Evolutionary conservation across 2,329 filamentous ascomycete species (phyloP).

Genomic region (Chalaropsis ovoidea): DNA sequence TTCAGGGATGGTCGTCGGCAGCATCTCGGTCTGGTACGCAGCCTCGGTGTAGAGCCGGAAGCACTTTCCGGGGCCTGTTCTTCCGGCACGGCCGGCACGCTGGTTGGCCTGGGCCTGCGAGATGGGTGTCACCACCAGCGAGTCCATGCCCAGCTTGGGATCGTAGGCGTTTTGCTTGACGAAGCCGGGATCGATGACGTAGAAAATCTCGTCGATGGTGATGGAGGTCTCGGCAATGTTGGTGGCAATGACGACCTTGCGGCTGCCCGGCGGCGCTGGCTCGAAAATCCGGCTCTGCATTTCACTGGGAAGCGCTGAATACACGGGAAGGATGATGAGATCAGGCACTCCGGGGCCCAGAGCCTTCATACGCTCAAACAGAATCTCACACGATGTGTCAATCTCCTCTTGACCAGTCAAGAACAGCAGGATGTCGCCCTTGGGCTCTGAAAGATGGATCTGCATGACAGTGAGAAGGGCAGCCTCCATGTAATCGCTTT

Average conservation of each 20-base stretch:
- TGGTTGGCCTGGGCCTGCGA: constrained; percentile 96
- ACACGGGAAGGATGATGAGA: constrained; percentile 88
- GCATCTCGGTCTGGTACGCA: constrained; percentile 92
- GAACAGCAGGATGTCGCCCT: constrained; percentile 92
- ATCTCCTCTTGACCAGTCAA: constrained; percentile 97
- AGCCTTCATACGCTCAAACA: constrained; percentile 93
- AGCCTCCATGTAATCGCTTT: constrained; percentile 89
- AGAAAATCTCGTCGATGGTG: constrained; percentile 95
- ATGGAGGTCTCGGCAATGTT: constrained; percentile 98
- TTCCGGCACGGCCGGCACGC: constrained; percentile 78
- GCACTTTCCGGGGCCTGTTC: constrained; percentile 91
- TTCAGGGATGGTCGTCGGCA: constrained; percentile 89
- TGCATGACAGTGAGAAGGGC: constrained; percentile 97
- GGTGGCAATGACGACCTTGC: constrained; percentile 94
- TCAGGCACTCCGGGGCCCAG: constrained; percentile 84
- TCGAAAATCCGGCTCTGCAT: constrained; percentile 94
- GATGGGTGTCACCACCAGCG: constrained; percentile 87
- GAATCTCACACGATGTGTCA: constrained; percentile 82
- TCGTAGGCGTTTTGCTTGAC: constrained; percentile 97
- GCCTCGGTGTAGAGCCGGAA: constrained; percentile 93
- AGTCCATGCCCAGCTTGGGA: constrained; percentile 95
- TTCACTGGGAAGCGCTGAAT: constrained; percentile 83
- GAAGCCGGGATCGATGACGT: constrained; percentile 92
- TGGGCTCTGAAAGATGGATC: constrained; percentile 85
- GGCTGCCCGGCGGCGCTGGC: constrained; percentile 69